Conservation (phyloP, 2,329 filamentous ascomycete genomes). For the Ascosphaera acerosa region DNA sequence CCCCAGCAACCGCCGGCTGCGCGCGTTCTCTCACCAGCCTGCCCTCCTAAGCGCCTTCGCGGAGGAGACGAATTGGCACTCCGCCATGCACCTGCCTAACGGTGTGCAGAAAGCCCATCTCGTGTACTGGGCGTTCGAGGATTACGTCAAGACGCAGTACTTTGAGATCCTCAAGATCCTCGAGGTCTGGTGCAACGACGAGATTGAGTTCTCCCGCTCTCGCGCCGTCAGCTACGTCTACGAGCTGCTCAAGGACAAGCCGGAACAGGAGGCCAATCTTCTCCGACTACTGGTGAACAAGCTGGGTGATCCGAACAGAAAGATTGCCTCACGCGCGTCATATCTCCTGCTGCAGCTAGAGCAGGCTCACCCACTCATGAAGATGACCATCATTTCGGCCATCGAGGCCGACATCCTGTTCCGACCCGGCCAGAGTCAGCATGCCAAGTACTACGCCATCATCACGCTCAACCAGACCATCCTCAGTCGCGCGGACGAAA, state of each 20-base stretch:
- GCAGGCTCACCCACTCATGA: constrained; percentile 79
- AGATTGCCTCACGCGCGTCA: constrained; percentile 80
- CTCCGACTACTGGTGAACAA: constrained; percentile 86
- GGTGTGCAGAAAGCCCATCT: constrained; percentile 52
- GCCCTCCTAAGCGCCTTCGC: constrained; percentile 47
- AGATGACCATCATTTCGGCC: constrained; percentile 55
- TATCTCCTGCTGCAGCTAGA: constrained; percentile 84
- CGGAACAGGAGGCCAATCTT: constrained; percentile 88
- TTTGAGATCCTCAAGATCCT: constrained; percentile 82
- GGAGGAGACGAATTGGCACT: constrained; percentile 37
- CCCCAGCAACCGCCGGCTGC: constrained; percentile 56
- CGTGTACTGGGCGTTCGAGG: constrained; percentile 74
- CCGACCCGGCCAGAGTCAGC: constrained; percentile 59
- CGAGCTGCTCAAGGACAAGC: constrained; percentile 78
- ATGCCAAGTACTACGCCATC: constrained; percentile 85
- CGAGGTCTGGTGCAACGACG: constrained; percentile 81
- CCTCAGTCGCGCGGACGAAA: constrained; percentile 57
- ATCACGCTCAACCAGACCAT: constrained; percentile 97
- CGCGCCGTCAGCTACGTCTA: constrained; percentile 78
- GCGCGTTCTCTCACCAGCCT: constrained; percentile 55
- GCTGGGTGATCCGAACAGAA: constrained; percentile 80
- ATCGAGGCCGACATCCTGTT: constrained; percentile 77
- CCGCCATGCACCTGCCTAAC: constrained; percentile 44
- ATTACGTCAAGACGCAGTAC: constrained; percentile 83
- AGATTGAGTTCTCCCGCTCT: constrained; percentile 77